Evolutionary conservation across 129 eudicot genomes (phyloP), one percentile per base, ranked within the genome.

Genomic region (Lactuca sativa): DNA sequence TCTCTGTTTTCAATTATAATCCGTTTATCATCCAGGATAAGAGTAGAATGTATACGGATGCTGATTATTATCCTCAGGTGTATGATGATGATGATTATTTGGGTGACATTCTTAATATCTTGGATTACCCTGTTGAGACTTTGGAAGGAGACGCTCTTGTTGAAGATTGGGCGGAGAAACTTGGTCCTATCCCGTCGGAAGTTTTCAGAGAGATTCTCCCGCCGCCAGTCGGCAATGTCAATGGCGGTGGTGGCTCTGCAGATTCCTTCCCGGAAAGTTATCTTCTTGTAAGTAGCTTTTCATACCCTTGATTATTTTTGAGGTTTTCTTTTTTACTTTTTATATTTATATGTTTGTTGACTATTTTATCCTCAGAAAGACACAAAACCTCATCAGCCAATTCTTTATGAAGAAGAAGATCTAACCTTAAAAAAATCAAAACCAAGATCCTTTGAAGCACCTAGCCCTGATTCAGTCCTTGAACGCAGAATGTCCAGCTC

Each of bases 401-500:
- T 56, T 54, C 25, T 38, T 9, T 33, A 9, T 4, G 40, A 62
- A 41, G 16, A 68, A 51, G 30, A 25, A 25, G 30, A 25, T 25
- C 1, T 25, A 25, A 31, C 33, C 38, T 60, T 41, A 14, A 68
- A 66, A 66, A 67, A 67, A 68, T 59, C 68, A 51, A 56, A 67
- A 59, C 75, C 64, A 31, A 69, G 38, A 55, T 61, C 67, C 37
- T 86, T 86, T 40, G 96, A 82, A 61, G 75, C 86, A 49, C 84
- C 84, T 3, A 89, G 95, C 79, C 95, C 95, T 7, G 84, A 73
- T 40, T 88, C 96, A 3, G 95, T 89, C 32, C 90, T 86, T 15
- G 95, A 88, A 72, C 83, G 85, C 59, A 79, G 78, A 71, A 77
- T 77, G 64, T 77, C 95, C 41, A 76, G 74, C 74, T 86, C 95